Evolutionary conservation across 176 grass and related monocot genomes (phyloP).

Genomic region (Coix lacrymajobi): DNA sequence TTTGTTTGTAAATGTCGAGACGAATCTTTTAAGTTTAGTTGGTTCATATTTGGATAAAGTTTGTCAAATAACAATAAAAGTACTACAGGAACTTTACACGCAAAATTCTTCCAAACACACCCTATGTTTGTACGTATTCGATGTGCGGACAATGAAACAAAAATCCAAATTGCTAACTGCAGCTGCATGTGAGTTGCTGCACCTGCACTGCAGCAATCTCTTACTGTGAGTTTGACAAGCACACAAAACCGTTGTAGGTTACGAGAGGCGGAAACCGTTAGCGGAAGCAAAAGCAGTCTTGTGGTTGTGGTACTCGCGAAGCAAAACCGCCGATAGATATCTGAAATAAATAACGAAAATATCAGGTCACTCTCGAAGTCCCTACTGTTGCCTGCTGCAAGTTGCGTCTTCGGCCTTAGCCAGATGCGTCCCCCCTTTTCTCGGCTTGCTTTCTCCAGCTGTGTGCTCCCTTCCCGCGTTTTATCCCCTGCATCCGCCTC

Average conservation of each 20-base stretch:
- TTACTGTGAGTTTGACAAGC: neutral
- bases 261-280: neutral
- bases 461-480: conserved; percentile 11
- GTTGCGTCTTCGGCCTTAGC: neutral
- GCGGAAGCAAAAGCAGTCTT: neutral
- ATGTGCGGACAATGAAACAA: too few species aligned
- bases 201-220: too few species aligned
- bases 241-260: neutral
- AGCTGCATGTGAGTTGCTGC: too few species aligned
- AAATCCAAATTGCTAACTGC: neutral
- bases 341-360: neutral
- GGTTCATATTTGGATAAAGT: too few species aligned
- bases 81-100: too few species aligned
- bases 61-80: too few species aligned
- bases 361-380: conserved; percentile 19
- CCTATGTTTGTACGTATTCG: too few species aligned
- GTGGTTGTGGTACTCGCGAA: neutral
- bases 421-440: neutral
- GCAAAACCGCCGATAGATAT: neutral
- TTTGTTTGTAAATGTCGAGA: too few species aligned
- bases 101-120: too few species aligned
- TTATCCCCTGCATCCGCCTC: neutral
- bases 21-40: too few species aligned
- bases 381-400: neutral
- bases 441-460: neutral